Conservation (phyloP, 805 yeast species). For the Yarrowia deformans region DNA sequence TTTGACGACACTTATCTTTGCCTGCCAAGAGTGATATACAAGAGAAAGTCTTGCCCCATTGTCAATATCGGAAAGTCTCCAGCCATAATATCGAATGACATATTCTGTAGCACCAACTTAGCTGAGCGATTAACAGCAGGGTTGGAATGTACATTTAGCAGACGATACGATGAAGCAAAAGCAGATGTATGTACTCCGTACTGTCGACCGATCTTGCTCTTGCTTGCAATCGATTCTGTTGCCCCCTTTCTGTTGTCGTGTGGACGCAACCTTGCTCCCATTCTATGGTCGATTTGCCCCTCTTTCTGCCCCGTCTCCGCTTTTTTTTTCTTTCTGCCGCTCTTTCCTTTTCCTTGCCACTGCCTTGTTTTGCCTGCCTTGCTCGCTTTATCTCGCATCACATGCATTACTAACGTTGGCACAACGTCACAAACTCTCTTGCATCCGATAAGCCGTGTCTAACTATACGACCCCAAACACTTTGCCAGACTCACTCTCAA, state of each 20-base stretch:
- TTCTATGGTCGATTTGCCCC: background rate
- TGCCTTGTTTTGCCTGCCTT: conserved; percentile 19
- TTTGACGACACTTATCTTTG: too few relatives aligned
- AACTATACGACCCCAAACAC: conserved; percentile 10
- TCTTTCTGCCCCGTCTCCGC: background rate
- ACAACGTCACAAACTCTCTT: conserved; percentile 9
- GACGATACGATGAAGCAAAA: too few relatives aligned
- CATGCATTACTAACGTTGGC: conserved; percentile 28
- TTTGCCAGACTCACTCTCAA: background rate
- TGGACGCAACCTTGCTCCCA: background rate
- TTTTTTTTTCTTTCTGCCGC: background rate
- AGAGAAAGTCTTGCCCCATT: too few relatives aligned
- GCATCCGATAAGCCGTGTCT: conserved; percentile 38
- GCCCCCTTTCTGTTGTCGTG: background rate
- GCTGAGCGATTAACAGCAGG: background rate
- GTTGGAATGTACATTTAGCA: background rate
- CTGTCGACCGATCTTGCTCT: background rate
- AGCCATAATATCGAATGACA: too few relatives aligned
- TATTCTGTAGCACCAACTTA: background rate
- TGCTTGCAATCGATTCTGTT: too few relatives aligned
- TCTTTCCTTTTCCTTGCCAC: conserved; percentile 3
- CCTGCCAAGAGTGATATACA: too few relatives aligned
- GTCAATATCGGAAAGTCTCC: too few relatives aligned
- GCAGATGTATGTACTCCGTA: too few relatives aligned
- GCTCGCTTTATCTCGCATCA: conserved; percentile 36